Percentiles rank a stretch among this genome's conserved stretches.
Evolutionary conservation across 139 green algal species (phyloP).

Genomic region (Pseudopediastrum boryanum): DNA sequence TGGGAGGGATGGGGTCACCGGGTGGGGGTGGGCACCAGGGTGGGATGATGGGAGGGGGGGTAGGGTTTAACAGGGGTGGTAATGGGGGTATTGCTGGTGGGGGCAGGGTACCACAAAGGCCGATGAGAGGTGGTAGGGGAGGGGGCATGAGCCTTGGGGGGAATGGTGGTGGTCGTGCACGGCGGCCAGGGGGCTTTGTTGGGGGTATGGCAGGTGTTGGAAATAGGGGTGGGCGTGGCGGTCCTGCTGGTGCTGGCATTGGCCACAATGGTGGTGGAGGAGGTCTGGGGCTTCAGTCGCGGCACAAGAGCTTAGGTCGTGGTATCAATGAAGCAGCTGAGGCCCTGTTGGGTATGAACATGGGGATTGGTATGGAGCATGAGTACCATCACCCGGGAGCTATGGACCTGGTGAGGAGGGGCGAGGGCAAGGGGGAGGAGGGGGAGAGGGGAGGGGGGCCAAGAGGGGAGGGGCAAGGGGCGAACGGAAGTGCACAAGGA

Average conservation of each 20-base stretch:
- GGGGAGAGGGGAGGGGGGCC: too few species aligned
- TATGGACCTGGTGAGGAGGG: too few species aligned
- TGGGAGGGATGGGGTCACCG: too few species aligned
- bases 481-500: too few species aligned
- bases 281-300: not conserved
- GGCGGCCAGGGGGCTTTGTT: not conserved
- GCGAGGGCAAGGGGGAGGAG: too few species aligned
- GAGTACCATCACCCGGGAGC: constrained; percentile 16
- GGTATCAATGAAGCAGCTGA: constrained; percentile 32
- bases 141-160: not conserved
- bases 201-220: not conserved
- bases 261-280: not conserved
- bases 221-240: not conserved
- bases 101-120: too few species aligned
- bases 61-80: too few species aligned
- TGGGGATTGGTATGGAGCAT: constrained; percentile 19
- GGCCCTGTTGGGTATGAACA: constrained; percentile 35
- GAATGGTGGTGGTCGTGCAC: not conserved
- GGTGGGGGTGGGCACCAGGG: too few species aligned
- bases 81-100: too few species aligned
- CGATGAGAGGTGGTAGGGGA: not conserved
- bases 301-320: not conserved
- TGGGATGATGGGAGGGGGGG: too few species aligned
- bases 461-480: too few species aligned
- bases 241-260: not conserved